phyloP scores from a whole-genome alignment of 2,329 filamentous ascomycete genomes.

The Cryphonectria naterciae region DNA sequence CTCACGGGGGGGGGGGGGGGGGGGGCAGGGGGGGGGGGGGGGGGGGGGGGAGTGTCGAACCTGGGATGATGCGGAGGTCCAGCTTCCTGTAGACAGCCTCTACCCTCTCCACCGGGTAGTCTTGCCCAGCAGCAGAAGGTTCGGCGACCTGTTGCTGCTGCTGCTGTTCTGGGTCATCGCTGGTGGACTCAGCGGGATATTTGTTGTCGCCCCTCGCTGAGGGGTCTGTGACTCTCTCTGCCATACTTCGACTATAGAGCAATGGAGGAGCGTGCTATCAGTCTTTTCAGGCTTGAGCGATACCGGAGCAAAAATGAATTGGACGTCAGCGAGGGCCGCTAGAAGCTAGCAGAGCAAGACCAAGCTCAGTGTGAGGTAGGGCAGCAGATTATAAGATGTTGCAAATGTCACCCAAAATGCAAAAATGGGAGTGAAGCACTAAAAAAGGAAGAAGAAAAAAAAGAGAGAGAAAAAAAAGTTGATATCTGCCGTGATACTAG shows the following conservation, averaged over 20 bases:
- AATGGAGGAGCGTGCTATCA: conserved; percentile 57
- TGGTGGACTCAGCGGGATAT: conserved; percentile 30
- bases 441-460: background rate
- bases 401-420: background rate
- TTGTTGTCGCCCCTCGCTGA: conserved; percentile 40
- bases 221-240: conserved; percentile 39
- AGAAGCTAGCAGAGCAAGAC: background rate
- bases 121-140: conserved; percentile 30
- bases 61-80: conserved; percentile 63
- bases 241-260: conserved; percentile 55
- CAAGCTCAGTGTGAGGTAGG: background rate
- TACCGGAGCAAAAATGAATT: background rate
- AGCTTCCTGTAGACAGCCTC: conserved; percentile 62
- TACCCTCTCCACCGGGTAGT: conserved; percentile 56
- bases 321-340: background rate
- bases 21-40: no score
- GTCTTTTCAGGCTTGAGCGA: conserved; percentile 44
- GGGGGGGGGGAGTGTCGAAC: conserved; percentile 42
- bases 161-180: conserved; percentile 14
- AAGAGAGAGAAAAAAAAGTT: background rate
- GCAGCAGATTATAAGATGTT: background rate
- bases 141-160: background rate
- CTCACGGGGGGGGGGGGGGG: no score
- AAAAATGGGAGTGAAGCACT: background rate
- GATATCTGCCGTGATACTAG: background rate